Evolutionary conservation across 2,329 filamentous ascomycete species (phyloP), one percentile per base, ranked within the genome.

Genomic region (Hymenoscyphus salicellus): DNA sequence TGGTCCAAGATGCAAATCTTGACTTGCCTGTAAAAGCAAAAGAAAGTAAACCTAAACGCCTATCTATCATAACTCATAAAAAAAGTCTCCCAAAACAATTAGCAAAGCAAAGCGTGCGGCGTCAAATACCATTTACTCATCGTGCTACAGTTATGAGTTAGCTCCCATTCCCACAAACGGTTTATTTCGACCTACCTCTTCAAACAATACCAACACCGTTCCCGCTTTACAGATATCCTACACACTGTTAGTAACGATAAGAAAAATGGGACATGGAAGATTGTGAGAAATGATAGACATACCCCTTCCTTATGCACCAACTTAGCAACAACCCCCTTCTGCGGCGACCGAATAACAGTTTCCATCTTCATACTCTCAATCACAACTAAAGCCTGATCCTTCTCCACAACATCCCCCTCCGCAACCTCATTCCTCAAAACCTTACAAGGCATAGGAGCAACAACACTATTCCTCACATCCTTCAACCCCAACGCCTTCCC

Each of bases 371-470:
- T 93, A 65, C 90, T 93, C 78, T 93, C 90, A 72, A 93, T 93
- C 1, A 98, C 93, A 14, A 98, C 91, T 64, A 99, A 80, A 6
- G 92, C 87, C 64, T 94, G 88, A 56, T 94, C 93, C 79, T 94
- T 96, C 75, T 88, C 87, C 17, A 99, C 95, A 57, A 78, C 79
- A 68, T 96, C 87, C 0, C 95, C 95, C 71, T 92, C 92, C 32
- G 83, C 79, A 0, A 97, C 92, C 77, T 97, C 91, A 58, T 97
- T 95, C 69, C 92, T 87, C 67, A 99, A 79, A 30, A 99, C 89
- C 80, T 98, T 98, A 79, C 95, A 98, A 1, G 95, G 95, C 95
- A 99, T 99, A 0, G 95, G 95, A 26, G 95, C 92, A 28, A 91
- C 83, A 1, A 98, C 92, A 61, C 90, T 95, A 65, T 94, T 93